These are phyloP conservation scores for Populus alba DNA, from an alignment of 345 rosid genomes.

Conservation along the genomic window DNA sequence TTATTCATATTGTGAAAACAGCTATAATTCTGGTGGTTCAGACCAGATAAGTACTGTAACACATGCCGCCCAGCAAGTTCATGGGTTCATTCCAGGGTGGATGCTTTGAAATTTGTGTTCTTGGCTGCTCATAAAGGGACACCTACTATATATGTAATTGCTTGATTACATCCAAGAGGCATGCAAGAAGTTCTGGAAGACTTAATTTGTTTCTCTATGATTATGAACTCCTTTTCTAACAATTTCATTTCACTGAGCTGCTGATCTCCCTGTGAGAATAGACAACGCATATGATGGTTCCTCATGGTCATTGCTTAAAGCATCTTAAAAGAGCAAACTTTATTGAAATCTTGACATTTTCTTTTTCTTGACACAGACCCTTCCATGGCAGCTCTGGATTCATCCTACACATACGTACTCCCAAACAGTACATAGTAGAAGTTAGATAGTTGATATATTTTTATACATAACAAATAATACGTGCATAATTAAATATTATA, in stretches of 20 bases:
- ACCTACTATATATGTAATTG: neutral
- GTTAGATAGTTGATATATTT: too few relatives aligned
- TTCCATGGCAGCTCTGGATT: neutral
- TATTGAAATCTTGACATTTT: neutral
- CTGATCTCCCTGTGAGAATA: neutral
- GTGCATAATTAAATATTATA: too few relatives aligned
- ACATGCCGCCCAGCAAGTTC: constrained; percentile 57
- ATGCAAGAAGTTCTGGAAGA: constrained; percentile 5
- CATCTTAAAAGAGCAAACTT: neutral
- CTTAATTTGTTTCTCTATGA: neutral
- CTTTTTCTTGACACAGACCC: neutral
- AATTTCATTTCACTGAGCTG: neutral
- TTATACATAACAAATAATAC: too few relatives aligned
- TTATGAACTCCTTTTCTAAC: neutral
- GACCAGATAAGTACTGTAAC: constrained; percentile 56
- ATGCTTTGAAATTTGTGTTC: constrained; percentile 59
- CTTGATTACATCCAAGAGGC: too few relatives aligned
- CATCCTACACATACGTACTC: neutral
- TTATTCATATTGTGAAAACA: constrained; percentile 20
- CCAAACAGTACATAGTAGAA: too few relatives aligned
- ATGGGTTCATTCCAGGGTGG: constrained; percentile 96
- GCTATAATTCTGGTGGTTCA: constrained; percentile 64
- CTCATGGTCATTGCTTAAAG: neutral
- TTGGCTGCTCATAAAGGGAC: constrained; percentile 8
- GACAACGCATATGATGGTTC: neutral